Evolutionary conservation across 2,329 filamentous ascomycete species (phyloP), one percentile per base, ranked within the genome.

Genomic region (Ascochyta koolunga): DNA sequence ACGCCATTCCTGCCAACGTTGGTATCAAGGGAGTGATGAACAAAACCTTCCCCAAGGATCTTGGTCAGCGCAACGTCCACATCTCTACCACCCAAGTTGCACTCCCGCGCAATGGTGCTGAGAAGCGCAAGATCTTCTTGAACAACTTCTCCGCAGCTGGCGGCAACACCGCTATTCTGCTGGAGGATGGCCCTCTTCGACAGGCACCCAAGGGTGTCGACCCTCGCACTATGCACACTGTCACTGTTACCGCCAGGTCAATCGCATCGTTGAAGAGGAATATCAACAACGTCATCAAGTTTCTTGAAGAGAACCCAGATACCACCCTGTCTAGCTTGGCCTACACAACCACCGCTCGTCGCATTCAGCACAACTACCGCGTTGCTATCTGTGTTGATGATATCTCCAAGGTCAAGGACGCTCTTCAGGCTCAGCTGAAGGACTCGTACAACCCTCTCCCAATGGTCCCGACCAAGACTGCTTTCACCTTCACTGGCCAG

Each of bases 1-100:
- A 79, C 61, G 77, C 78, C 50, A 83, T 83, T 33, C 81, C 81
- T 18, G 79, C 81, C 69, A 82, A 83, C 53, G 79, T 82, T 41
- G 81, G 80, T 62, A 82, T 83, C 72, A 83, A 83, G 71, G 79
- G 79, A 39, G 78, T 80, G 48, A 81, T 82, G 62, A 83, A 83
- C 73, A 81, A 82, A 73, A 78, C 76, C 6, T 83, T 83, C 72
- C 80, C 81, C 21, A 79, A 80, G 57, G 80, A 83, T 62, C 65
- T 83, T 29, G 69, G 66, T 25, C 79, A 82, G 64, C 80, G 81
- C 60, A 82, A 82, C 50, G 79, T 83, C 32, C 77, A 82, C 65
- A 82, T 83, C 52, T 74, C 77, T n/a, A 72, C 72, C 10, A 74
- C 74, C 48, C 73, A 79, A 54, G 76, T 80, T 4, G 68, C 74